These are phyloP conservation scores for Stentor coeruleus DNA, from an alignment of 73 alveolate genomes.

Conservation along the genomic window DNA sequence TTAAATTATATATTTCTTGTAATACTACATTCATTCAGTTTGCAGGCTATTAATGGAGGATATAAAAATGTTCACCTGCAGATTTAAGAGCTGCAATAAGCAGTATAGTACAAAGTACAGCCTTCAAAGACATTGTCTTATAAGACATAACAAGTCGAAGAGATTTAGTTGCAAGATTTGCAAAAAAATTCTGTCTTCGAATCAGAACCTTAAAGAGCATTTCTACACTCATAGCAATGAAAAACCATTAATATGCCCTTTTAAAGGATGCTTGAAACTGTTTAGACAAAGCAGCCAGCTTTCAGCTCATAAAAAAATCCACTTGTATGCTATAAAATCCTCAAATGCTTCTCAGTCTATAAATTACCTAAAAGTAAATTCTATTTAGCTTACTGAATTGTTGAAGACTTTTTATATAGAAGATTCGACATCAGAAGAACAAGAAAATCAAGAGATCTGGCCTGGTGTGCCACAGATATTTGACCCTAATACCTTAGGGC, in stretches of 20 bases:
- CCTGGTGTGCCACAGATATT: too few species aligned
- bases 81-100: constrained; percentile 35
- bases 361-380: too few species aligned
- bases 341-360: too few species aligned
- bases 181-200: constrained; percentile 38
- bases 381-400: too few species aligned
- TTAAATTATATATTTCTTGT: too few species aligned
- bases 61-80: constrained; percentile 20
- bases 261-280: constrained; percentile 37
- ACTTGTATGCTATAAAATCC: too few species aligned
- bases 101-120: constrained; percentile 40
- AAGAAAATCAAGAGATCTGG: too few species aligned
- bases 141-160: constrained; percentile 35
- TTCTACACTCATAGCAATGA: constrained; percentile 40
- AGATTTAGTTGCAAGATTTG: constrained; percentile 39
- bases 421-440: too few species aligned
- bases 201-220: constrained; percentile 52
- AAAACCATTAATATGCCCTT: constrained; percentile 54
- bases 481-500: too few species aligned
- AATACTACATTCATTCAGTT: too few species aligned
- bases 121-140: constrained; percentile 43
- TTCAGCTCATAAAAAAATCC: constrained; percentile 55
- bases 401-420: too few species aligned
- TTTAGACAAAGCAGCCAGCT: constrained; percentile 53
- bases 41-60: neutral